These are phyloP conservation scores for Trichoderma brevicompactum DNA, from an alignment of 2,329 filamentous ascomycete genomes.

Conservation along the genomic window DNA sequence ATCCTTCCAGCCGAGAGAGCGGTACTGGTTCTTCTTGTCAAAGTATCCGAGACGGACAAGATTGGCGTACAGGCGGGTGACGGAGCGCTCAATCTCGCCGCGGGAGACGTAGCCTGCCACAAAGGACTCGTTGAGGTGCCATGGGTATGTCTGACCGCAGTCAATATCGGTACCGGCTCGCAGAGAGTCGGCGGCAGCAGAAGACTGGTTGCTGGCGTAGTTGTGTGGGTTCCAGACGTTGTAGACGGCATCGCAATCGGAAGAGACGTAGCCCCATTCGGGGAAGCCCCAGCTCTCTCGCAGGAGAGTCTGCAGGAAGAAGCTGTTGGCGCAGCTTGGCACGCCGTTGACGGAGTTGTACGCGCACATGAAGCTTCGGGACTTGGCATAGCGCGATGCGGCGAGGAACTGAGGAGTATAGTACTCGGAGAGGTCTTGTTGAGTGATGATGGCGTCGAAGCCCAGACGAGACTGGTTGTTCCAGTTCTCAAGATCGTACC, in stretches of 20 bases:
- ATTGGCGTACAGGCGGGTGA: conserved; percentile 26
- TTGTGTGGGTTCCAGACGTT: conserved; percentile 56
- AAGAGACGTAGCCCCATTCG: conserved; percentile 63
- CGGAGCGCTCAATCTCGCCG: conserved; percentile 27
- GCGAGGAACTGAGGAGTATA: conserved; percentile 64
- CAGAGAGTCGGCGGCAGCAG: conserved; percentile 41
- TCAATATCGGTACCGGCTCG: conserved; percentile 42
- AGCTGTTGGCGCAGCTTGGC: conserved; percentile 65
- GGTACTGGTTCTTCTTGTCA: conserved; percentile 22
- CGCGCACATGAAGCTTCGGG: conserved; percentile 64
- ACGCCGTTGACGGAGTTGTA: conserved; percentile 69
- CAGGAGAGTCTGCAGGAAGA: conserved; percentile 64
- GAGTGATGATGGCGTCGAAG: conserved; percentile 60
- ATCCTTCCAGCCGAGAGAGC: conserved; percentile 53
- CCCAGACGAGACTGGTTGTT: conserved; percentile 45
- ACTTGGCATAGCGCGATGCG: conserved; percentile 51
- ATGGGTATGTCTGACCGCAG: conserved; percentile 27
- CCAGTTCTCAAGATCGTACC: conserved; percentile 59
- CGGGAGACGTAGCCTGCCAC: conserved; percentile 24
- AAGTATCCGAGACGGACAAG: conserved; percentile 27
- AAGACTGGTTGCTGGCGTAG: conserved; percentile 41
- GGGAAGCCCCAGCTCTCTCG: conserved; percentile 68
- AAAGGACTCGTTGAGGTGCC: conserved; percentile 27
- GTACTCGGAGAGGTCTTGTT: conserved; percentile 68
- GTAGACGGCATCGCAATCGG: conserved; percentile 66